Evolutionary conservation across 306 rosid species (phyloP), one percentile per base, ranked within the genome.

Genomic region (Fagus sylvatica): DNA sequence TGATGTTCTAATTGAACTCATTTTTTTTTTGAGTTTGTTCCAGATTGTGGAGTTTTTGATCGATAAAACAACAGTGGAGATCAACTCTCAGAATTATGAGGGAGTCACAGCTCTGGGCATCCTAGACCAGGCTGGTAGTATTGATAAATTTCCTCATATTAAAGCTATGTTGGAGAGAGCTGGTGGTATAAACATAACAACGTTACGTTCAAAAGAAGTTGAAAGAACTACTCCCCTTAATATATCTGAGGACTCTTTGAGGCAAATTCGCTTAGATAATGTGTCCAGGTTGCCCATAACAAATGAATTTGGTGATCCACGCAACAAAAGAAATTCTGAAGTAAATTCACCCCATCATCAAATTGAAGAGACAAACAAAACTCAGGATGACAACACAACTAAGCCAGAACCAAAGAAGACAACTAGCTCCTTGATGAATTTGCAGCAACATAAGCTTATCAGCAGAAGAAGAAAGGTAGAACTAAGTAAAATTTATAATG

Each of bases 31-130:
- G 51, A 53, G 74, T 61, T 78, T 6, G 32, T 71, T 76, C 53
- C 80, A 92, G 97, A 86, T 92, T 33, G 86, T 88, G 12, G 90
- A 92, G 78, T 84, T 72, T 85, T 82, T 91, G 84, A 86, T 91
- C 77, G 81, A 46, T 82, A 79, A 81, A 64, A 71, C 83, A 68
- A 86, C 78, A 60, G 77, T 87, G 76, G 90, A 86, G 49, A 79
- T 87, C 16, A 91, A 91, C 55, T 80, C 84, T 39, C 72, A 70
- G 48, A 91, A 91, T 79, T 73, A 53, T 8, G 87, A 76, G 62
- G 93, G 89, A 9, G 7, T 77, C 16, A 83, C 93, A 37, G 87
- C 91, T 36, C 84, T 89, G 15, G 93, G 88, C 81, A 74, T 91
- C 51, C 80, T 89, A 7, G 83, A 78, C 43, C 85, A 84, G 65